A percentile compares a stretch with the other conserved stretches of the same genome.
Conservation (phyloP, 345 rosid genomes). For the Stellera chamaejasme region DNA sequence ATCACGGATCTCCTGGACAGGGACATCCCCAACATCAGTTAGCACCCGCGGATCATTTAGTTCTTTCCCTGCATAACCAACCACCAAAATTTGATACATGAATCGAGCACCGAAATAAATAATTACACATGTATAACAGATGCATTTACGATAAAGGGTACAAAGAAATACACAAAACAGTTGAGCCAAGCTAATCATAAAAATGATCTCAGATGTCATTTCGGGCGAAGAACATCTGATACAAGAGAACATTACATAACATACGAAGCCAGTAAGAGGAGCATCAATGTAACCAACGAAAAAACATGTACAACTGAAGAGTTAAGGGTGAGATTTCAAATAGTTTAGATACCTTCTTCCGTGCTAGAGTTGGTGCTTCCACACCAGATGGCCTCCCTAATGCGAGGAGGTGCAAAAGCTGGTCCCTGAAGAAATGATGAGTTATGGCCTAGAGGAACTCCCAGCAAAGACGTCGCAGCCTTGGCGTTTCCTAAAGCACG, state of each 20-base stretch:
- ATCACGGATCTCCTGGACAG: slow-evolving; percentile 97
- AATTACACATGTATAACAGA: too few species aligned
- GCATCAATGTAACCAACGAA: background rate
- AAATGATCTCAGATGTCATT: background rate
- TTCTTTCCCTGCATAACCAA: slow-evolving; percentile 58
- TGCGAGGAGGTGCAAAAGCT: slow-evolving; percentile 96
- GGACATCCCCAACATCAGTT: slow-evolving; percentile 95
- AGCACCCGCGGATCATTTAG: slow-evolving; percentile 83
- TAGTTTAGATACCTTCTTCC: slow-evolving; percentile 60
- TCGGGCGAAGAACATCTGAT: background rate
- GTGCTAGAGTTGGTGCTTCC: slow-evolving; percentile 93
- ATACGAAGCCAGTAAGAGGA: background rate
- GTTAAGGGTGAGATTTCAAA: background rate
- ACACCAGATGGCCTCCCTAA: slow-evolving; percentile 98
- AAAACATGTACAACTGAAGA: background rate
- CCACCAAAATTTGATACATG: background rate
- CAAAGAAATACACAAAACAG: background rate
- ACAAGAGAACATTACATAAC: background rate
- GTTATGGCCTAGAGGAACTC: slow-evolving; percentile 95
- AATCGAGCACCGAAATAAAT: background rate
- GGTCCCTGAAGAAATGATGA: slow-evolving; percentile 99
- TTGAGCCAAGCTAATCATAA: background rate
- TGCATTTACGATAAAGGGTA: too few species aligned
- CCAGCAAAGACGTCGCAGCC: slow-evolving; percentile 75
- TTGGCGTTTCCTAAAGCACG: slow-evolving; percentile 76